Percentiles rank a stretch among this genome's conserved stretches.
Conservation (phyloP, 2,329 filamentous ascomycete species). For the Onygena corvina region DNA sequence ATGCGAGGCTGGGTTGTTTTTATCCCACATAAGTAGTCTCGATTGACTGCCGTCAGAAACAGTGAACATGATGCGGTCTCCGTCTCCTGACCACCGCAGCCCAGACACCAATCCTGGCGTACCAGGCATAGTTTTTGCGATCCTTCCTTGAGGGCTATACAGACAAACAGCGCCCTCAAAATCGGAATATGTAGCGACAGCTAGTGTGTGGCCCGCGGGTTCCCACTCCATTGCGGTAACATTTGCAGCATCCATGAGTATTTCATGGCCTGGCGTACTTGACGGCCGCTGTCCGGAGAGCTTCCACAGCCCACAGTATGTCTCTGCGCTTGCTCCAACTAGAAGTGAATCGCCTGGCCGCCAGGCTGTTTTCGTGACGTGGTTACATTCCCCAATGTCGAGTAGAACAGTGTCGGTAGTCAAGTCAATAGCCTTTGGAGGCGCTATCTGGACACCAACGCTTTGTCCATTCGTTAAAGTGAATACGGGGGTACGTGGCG, state of each 20-base stretch:
- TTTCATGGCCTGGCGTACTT: slow-evolving; percentile 24
- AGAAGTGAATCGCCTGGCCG: slow-evolving; percentile 34
- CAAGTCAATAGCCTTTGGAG: slow-evolving; percentile 39
- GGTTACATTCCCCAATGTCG: slow-evolving; percentile 25
- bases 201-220: slow-evolving; percentile 33
- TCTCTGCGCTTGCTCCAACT: slow-evolving; percentile 33
- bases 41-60: slow-evolving; percentile 33
- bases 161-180: slow-evolving; percentile 34
- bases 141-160: slow-evolving; percentile 34
- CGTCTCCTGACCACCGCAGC: slow-evolving; percentile 31
- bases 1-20: slow-evolving; percentile 27
- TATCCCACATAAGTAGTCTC: slow-evolving; percentile 36
- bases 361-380: slow-evolving; percentile 35
- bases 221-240: slow-evolving; percentile 39
- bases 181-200: slow-evolving; percentile 36
- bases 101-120: slow-evolving; percentile 35
- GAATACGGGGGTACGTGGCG: slow-evolving; percentile 22
- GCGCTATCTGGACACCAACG: slow-evolving; percentile 37
- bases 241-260: slow-evolving; percentile 26
- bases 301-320: slow-evolving; percentile 37
- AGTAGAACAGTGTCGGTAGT: slow-evolving; percentile 34
- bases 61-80: slow-evolving; percentile 32
- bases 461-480: slow-evolving; percentile 36
- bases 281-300: slow-evolving; percentile 22
- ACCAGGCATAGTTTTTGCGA: slow-evolving; percentile 35